Conservation (phyloP, 2,329 filamentous ascomycete species). For the Diaporthe ampelina region DNA sequence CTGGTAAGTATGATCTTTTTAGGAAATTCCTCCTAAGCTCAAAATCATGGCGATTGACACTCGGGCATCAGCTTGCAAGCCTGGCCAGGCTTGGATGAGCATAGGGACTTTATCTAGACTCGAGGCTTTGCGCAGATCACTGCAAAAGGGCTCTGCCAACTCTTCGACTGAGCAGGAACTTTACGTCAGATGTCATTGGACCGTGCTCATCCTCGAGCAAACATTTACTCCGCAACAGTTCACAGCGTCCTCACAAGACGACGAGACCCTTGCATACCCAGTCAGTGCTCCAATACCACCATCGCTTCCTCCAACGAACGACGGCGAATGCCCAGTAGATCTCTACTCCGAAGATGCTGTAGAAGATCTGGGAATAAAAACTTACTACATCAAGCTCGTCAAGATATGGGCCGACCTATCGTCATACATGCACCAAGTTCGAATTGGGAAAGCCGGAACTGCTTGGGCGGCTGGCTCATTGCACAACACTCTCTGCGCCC, state of each 20-base stretch:
- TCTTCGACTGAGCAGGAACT: background rate
- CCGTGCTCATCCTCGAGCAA: background rate
- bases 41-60: background rate
- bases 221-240: background rate
- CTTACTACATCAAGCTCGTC: background rate
- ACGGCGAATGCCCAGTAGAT: background rate
- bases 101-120: background rate
- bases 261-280: background rate
- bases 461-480: background rate
- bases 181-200: background rate
- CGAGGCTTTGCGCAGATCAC: background rate
- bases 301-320: background rate
- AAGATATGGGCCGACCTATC: background rate
- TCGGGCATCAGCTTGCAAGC: background rate
- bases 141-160: background rate
- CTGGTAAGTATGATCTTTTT: background rate
- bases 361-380: background rate
- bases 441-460: background rate
- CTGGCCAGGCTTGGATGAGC: constrained; percentile 1
- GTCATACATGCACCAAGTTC: constrained; percentile 2
- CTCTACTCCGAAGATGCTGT: background rate
- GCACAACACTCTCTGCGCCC: background rate
- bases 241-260: background rate
- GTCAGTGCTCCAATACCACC: background rate
- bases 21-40: background rate